phyloP scores from a whole-genome alignment of 441 rosid genomes.

The Brassica balearica region DNA sequence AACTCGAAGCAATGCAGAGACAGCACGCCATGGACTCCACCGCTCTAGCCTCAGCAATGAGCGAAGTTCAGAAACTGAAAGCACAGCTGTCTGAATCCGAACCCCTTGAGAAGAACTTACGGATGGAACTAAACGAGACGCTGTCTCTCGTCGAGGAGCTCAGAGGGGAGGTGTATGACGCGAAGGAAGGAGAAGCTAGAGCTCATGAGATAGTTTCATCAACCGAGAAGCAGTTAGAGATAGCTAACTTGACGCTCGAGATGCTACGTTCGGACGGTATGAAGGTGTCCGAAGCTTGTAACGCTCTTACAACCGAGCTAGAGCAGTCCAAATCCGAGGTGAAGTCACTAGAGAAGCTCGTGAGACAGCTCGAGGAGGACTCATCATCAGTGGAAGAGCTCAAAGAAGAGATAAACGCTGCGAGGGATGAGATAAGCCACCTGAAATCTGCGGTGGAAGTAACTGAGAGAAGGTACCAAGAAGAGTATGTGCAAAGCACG shows the following conservation, averaged over 20 bases:
- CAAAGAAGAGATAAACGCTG: slow-evolving; percentile 55
- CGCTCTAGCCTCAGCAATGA: slow-evolving; percentile 77
- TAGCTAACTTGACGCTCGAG: slow-evolving; percentile 66
- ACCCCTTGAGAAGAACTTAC: slow-evolving; percentile 57
- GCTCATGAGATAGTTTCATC: slow-evolving; percentile 63
- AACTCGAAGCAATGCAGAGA: slow-evolving; percentile 92
- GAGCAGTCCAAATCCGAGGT: slow-evolving; percentile 70
- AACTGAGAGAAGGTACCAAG: slow-evolving; percentile 81
- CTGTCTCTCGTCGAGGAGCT: slow-evolving; percentile 71
- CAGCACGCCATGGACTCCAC: slow-evolving; percentile 84
- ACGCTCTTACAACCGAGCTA: slow-evolving; percentile 58
- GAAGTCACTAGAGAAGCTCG: slow-evolving; percentile 67
- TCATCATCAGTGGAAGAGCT: slow-evolving; percentile 60
- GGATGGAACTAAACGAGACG: no score
- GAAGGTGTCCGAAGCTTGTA: slow-evolving; percentile 69
- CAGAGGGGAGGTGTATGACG: slow-evolving; percentile 58
- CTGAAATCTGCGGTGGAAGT: slow-evolving; percentile 77
- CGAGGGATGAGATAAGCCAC: slow-evolving; percentile 65
- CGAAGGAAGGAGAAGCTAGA: slow-evolving; percentile 80
- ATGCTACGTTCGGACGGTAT: slow-evolving; percentile 63
- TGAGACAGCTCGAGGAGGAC: slow-evolving; percentile 61
- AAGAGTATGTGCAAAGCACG: slow-evolving; percentile 83
- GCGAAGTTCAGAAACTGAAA: slow-evolving; percentile 90
- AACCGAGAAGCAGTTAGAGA: slow-evolving; percentile 70
- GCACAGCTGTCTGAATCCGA: slow-evolving; percentile 77